Conservation (phyloP, 2,329 filamentous ascomycete species). For the Trichoderma lentiforme region DNA sequence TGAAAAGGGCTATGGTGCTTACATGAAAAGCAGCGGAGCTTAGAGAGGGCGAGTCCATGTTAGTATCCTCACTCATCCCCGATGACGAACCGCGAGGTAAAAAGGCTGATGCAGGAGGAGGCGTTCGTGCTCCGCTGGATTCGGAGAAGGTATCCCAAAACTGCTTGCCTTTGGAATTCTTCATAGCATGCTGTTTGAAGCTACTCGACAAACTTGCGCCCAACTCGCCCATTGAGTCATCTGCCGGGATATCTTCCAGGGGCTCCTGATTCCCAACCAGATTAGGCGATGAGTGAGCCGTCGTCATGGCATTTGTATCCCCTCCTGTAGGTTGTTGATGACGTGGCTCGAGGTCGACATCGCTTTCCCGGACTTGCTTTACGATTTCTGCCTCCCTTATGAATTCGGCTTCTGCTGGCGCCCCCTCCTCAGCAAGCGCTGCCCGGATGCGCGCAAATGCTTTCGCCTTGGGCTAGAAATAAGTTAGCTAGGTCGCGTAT, state of each 20-base stretch:
- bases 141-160: constrained; percentile 77
- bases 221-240: constrained; percentile 62
- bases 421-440: constrained; percentile 80
- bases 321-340: constrained; percentile 37
- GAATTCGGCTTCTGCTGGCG: constrained; percentile 84
- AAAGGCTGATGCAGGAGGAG: constrained; percentile 64
- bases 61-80: constrained; percentile 65
- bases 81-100: constrained; percentile 59
- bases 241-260: constrained; percentile 67
- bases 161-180: constrained; percentile 66
- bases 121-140: constrained; percentile 51
- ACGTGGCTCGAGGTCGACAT: constrained; percentile 59
- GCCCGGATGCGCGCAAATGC: constrained; percentile 91
- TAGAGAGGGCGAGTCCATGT: constrained; percentile 65
- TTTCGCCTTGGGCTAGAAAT: constrained; percentile 81
- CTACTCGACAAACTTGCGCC: constrained; percentile 53
- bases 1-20: constrained; percentile 29
- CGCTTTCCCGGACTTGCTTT: constrained; percentile 88
- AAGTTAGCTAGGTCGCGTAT: constrained; percentile 27
- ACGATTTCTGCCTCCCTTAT: constrained; percentile 93
- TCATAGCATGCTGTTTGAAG: constrained; percentile 72
- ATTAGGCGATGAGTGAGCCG: constrained; percentile 66
- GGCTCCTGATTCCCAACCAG: constrained; percentile 58
- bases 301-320: constrained; percentile 48
- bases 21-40: constrained; percentile 35